Percentiles rank a stretch among this genome's conserved stretches.
phyloP scores from a whole-genome alignment of 2,329 filamentous ascomycete genomes.

The Penicillium corylophilum region DNA sequence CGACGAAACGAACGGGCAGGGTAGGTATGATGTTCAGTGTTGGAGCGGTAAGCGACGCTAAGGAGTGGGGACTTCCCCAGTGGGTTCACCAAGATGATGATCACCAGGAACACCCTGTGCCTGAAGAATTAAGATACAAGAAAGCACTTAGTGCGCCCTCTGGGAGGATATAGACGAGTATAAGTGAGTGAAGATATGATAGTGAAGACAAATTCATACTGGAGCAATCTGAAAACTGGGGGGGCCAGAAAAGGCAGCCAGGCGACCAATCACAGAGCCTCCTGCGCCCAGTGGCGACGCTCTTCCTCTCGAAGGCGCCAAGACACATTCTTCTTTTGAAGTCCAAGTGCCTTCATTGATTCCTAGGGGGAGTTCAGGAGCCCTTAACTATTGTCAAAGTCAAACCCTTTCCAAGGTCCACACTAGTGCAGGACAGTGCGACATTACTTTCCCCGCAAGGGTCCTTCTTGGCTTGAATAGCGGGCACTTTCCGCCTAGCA shows the following conservation, averaged over 20 bases:
- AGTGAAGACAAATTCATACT: no score
- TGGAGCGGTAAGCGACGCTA: slow-evolving; percentile 21
- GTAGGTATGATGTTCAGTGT: slow-evolving; percentile 17
- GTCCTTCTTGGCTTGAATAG: background rate
- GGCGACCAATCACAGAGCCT: slow-evolving; percentile 6
- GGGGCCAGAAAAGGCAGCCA: background rate
- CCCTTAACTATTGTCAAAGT: background rate
- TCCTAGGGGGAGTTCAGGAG: background rate
- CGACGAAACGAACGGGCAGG: slow-evolving; percentile 11
- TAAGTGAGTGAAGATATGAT: background rate
- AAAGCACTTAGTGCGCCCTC: background rate
- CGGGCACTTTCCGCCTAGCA: background rate
- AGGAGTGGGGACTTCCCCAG: slow-evolving; percentile 21
- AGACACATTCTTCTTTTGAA: background rate
- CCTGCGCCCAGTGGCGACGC: slow-evolving; percentile 1
- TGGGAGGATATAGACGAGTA: background rate
- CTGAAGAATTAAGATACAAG: background rate
- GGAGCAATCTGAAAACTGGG: background rate
- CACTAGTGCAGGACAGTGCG: slow-evolving; percentile 8
- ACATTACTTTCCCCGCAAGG: slow-evolving; percentile 6
- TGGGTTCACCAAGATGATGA: slow-evolving; percentile 14
- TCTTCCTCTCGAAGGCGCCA: background rate
- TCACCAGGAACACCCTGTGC: slow-evolving; percentile 13
- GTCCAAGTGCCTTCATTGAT: background rate
- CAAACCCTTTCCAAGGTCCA: background rate